Conservation (phyloP, 345 rosid genomes). For the Brassica rapa region DNA sequence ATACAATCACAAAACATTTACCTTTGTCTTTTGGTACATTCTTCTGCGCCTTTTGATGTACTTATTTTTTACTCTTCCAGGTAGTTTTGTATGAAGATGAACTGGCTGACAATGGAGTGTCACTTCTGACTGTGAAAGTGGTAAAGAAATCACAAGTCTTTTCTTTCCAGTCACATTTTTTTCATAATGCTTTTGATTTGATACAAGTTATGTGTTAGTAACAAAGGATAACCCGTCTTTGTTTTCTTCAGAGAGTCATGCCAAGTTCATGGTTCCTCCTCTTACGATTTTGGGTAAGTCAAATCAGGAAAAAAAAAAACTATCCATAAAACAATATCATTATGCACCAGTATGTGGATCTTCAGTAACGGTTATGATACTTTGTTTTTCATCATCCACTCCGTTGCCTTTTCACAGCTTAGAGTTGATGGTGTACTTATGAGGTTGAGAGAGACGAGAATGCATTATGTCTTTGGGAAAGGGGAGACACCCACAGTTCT, state of each 20-base stretch:
- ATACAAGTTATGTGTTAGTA: not conserved
- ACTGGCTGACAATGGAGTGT: conserved; percentile 90
- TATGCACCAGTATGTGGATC: not conserved
- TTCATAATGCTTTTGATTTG: not conserved
- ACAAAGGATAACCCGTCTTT: conserved; percentile 18
- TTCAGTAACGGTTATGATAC: conserved; percentile 9
- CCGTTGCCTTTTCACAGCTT: conserved; percentile 53
- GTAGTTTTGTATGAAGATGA: conserved; percentile 96
- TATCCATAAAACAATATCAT: not conserved
- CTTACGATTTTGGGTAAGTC: conserved; percentile 92
- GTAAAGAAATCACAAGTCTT: conserved; percentile 45
- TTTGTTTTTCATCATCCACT: not conserved
- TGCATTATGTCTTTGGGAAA: conserved; percentile 69
- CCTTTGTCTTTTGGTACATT: not conserved
- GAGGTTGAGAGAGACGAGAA: conserved; percentile 93
- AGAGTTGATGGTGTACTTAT: conserved; percentile 96
- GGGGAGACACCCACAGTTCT: conserved; percentile 56
- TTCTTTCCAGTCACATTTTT: conserved; percentile 1
- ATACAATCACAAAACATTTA: not conserved
- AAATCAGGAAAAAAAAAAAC: not conserved
- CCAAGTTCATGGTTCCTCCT: conserved; percentile 98
- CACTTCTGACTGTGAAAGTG: conserved; percentile 94
- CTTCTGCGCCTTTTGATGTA: not conserved
- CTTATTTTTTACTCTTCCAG: conserved; percentile 46
- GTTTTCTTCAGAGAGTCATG: conserved; percentile 77